These are phyloP conservation scores for Lathyrus oleraceus DNA, from an alignment of 306 rosid species.

Conservation along the genomic window DNA sequence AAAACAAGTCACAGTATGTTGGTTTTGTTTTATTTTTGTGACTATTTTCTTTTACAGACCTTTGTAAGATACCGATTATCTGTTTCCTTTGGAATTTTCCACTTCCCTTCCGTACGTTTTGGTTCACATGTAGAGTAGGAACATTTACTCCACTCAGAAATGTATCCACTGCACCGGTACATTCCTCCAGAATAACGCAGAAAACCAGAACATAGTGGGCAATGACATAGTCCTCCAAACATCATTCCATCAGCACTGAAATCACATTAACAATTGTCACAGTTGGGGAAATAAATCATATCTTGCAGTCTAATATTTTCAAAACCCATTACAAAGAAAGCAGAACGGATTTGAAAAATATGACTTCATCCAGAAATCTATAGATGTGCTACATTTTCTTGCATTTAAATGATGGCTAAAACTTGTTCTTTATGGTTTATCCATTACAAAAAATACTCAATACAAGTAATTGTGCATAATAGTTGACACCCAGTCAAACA, in stretches of 20 bases:
- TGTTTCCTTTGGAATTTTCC: constrained; percentile 85
- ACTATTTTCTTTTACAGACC: constrained; percentile 44
- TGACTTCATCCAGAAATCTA: constrained; percentile 16
- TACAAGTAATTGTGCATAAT: constrained; percentile 11
- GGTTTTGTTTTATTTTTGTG: constrained; percentile 14
- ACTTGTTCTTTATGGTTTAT: constrained; percentile 1
- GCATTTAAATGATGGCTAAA: constrained; percentile 27
- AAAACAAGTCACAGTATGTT: constrained; percentile 30
- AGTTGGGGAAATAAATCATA: constrained; percentile 18
- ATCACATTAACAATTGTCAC: constrained; percentile 26
- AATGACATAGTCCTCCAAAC: constrained; percentile 84
- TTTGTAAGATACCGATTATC: constrained; percentile 68
- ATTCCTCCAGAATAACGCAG: constrained; percentile 80
- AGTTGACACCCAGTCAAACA: constrained; percentile 21
- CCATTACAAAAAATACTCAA: constrained; percentile 22
- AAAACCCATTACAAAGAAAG: constrained; percentile 17
- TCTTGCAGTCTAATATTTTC: constrained; percentile 16
- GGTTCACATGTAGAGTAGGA: constrained; percentile 74
- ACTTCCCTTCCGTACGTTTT: constrained; percentile 65
- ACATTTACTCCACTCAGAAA: constrained; percentile 92
- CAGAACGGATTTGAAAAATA: constrained; percentile 8
- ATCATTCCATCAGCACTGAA: constrained; percentile 94
- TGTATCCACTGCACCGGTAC: constrained; percentile 77
- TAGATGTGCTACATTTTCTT: constrained; percentile 18
- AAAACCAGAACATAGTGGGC: constrained; percentile 75